Percentiles rank a stretch among this genome's conserved stretches.
phyloP scores from a whole-genome alignment of 345 rosid species.

The Euphorbia lathyris region DNA sequence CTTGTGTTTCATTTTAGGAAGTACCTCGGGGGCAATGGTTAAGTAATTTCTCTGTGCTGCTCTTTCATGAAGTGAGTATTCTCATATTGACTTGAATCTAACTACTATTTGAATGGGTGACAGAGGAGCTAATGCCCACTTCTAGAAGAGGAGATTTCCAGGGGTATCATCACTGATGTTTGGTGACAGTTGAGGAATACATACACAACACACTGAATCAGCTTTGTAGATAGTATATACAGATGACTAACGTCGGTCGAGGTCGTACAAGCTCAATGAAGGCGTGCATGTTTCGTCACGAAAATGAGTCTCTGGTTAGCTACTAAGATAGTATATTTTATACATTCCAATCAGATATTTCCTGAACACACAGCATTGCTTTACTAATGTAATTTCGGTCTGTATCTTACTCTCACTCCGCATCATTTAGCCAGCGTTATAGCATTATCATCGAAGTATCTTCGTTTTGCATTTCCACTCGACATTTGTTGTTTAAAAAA shows the following conservation, averaged over 20 bases:
- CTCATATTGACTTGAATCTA: not conserved
- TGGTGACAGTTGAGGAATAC: not conserved
- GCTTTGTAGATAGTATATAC: conserved; percentile 23
- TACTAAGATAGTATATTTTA: not conserved
- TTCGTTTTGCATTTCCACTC: not conserved
- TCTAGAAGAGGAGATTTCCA: conserved; percentile 37
- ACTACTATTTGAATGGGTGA: not conserved
- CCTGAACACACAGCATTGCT: not conserved
- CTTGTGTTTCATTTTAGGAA: not conserved
- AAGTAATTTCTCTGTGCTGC: not conserved
- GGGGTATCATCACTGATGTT: conserved; percentile 24
- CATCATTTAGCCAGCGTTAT: not conserved
- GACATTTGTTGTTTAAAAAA: not conserved
- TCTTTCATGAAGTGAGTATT: not conserved
- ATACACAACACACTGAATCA: not conserved
- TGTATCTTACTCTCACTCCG: not conserved
- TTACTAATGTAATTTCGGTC: not conserved
- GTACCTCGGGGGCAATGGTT: not conserved
- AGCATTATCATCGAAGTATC: not conserved
- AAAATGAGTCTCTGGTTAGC: not conserved
- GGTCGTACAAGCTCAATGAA: conserved; percentile 6
- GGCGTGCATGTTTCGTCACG: not conserved
- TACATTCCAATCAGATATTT: not conserved
- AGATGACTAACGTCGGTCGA: not conserved
- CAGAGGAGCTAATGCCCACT: conserved; percentile 49